A percentile compares a stretch with the other conserved stretches of the same genome.
Conservation (phyloP, 1,284 basidiomycete genomes). For the Austroboletus niveus region DNA sequence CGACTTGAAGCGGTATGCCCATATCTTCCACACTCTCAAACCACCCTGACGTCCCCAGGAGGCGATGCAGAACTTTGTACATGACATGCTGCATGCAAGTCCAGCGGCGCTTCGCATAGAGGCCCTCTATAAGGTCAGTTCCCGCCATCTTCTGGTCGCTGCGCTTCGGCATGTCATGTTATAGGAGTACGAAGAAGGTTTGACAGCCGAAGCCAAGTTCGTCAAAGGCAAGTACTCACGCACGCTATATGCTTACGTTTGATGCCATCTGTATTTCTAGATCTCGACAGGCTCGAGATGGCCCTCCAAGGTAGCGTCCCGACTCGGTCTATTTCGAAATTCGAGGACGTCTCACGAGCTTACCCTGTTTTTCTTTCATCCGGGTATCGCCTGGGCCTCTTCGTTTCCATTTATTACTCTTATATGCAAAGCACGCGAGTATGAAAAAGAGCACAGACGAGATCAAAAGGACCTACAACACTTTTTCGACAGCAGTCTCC, state of each 20-base stretch:
- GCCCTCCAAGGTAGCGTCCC: conserved; percentile 65
- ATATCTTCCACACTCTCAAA: neutral
- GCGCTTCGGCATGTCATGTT: neutral
- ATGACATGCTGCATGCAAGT: conserved; percentile 85
- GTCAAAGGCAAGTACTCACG: conserved; percentile 72
- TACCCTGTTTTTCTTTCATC: neutral
- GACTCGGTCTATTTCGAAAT: neutral
- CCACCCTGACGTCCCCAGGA: conserved; percentile 44
- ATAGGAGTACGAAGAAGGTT: conserved; percentile 88
- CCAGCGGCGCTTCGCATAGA: conserved; percentile 79
- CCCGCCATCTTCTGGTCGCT: neutral
- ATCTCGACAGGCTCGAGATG: conserved; percentile 94
- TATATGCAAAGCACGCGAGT: conserved; percentile 58
- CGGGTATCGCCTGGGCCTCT: too few species aligned
- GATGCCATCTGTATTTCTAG: conserved; percentile 35
- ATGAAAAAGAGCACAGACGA: conserved; percentile 53
- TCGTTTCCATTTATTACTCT: neutral
- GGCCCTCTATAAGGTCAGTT: conserved; percentile 73
- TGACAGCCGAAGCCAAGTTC: conserved; percentile 81
- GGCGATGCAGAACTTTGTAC: conserved; percentile 89
- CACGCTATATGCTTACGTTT: neutral
- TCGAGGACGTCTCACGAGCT: neutral
- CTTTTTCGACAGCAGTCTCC: conserved; percentile 77
- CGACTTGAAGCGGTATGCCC: conserved; percentile 62
- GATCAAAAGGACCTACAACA: conserved; percentile 51